Base-by-base conservation (phyloP, 805 yeast genomes). In the Kuraishia ogatae region DNA sequence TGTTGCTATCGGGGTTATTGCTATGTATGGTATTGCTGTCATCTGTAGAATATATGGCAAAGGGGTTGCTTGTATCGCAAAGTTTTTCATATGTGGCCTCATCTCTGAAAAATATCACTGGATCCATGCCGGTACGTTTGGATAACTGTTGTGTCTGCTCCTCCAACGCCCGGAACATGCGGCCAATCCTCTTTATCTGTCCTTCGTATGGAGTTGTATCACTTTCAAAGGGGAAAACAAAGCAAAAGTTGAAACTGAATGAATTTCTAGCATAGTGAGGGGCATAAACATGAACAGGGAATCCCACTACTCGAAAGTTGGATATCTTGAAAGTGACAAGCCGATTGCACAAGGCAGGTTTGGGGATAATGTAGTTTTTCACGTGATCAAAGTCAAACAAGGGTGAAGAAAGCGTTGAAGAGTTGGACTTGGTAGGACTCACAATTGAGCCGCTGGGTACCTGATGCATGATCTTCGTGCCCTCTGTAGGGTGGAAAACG, bases 401-500 rank as follows among this genome's bases (percentile, higher is more conserved):
- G 35, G 77, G 77, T 43, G 64, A 71, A 55, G 61, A 59, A 52
- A 73, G 57, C 3, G 74, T 65, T 10, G 79, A 68, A 24, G 71
- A 66, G 23, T 69, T 71, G 19, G 58, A 51, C 61, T 55, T 66
- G 52, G 53, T 63, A 43, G 66, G 70, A 5, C 76, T 76, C 6
- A 75, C 76, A 24, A 84, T 80, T 2, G 87, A 75, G 5, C 90
- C 89, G 47, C 84, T 82, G 1, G 99, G 99, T 0, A 90, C 96
- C 66, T 94, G 97, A 63, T 87, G 88, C 4, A 88, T 79, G 5
- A 93, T 92, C 69, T 91, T 90, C 0, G 98, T 86, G 1, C 99
- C 99, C 64, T 91, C 96, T 0, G 94, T 88, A 0, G 97, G 97
- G 63, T 94, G 97, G 70, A 94, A 94, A 0, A 89, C 89, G 0